Evolutionary conservation across 768 basidiomycete species (phyloP), one percentile per base, ranked within the genome.

Genomic region (Agrocybe pediades): DNA sequence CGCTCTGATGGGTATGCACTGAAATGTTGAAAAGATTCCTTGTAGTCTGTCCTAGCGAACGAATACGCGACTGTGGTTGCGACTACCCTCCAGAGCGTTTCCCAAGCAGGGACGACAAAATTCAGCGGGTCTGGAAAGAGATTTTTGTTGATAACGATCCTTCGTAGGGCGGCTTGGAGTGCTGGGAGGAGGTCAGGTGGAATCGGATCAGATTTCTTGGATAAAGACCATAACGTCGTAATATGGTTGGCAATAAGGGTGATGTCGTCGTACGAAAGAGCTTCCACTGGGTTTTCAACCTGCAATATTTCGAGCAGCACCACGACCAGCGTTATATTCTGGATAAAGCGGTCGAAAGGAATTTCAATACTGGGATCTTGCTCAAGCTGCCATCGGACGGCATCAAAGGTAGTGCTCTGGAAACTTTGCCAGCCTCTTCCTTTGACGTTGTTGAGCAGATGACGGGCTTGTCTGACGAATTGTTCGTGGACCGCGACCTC

Each of bases 21-120:
- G 41, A 83, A 72, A 6, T 68, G 65, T 3, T 62, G 47, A 50
- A 86, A 76, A 0, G 67, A 63, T 8, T 65, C 43, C 27, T n/a
- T 56, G 44, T 9, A 60, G 54, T 0, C 54, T 52, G 8, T 59
- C 54, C 13, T 71, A 59, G 3, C 70, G 53, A n/a, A 65, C 13
- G 73, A 65, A 46, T 76, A 66, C 1, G 78, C 75, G 0, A 79
- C 62, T 0, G 69, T 60, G 6, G 69, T 68, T 1, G 84, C 84
- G 47, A 83, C 70, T 19, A 86, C 75, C 11, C 83, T 76, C 86
- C 86, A 86, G 41, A 86, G 65, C 0, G 80, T 81, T 61, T 87
- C 86, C 72, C 82, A 87, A 0, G 79, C 68, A 0, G 85, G 85
- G 41, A 86, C 74, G 50, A 87, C 71, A 51, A 74, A 74, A 41